Conservation (phyloP, 2,329 filamentous ascomycete species). For the Penicillium sp. region DNA sequence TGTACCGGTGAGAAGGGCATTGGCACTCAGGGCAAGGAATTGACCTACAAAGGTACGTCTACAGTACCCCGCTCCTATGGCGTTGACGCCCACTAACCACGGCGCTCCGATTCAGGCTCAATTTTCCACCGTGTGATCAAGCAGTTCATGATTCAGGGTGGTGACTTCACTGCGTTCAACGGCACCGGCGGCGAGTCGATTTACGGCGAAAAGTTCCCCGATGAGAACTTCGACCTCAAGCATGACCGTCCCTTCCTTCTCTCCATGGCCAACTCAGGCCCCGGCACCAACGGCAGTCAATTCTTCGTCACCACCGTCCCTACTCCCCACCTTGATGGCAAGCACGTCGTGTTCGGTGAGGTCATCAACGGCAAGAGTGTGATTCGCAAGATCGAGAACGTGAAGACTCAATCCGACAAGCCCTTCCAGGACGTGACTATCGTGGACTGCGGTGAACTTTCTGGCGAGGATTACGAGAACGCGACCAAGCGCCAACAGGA, state of each 20-base stretch:
- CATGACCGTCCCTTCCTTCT: constrained; percentile 91
- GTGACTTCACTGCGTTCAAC: constrained; percentile 92
- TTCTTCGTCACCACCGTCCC: constrained; percentile 96
- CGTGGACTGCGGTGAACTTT: constrained; percentile 80
- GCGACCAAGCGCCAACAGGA: constrained; percentile 70
- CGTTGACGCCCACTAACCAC: not conserved
- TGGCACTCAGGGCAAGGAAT: constrained; percentile 75
- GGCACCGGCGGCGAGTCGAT: constrained; percentile 96
- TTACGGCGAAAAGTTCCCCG: constrained; percentile 94
- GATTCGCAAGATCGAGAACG: constrained; percentile 84
- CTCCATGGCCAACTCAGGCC: constrained; percentile 97
- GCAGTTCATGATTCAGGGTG: constrained; percentile 97
- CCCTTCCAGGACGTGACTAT: constrained; percentile 71
- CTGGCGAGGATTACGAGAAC: constrained; percentile 64
- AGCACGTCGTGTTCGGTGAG: constrained; percentile 97
- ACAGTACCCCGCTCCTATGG: not conserved
- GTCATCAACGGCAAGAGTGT: constrained; percentile 90
- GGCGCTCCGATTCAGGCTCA: constrained; percentile 54
- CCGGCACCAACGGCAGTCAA: constrained; percentile 92
- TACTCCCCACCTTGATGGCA: constrained; percentile 92
- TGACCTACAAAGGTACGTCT: constrained; percentile 75
- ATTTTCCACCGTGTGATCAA: constrained; percentile 96
- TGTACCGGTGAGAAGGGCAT: constrained; percentile 93
- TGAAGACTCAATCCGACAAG: constrained; percentile 74
- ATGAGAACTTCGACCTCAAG: constrained; percentile 91